Conservation (phyloP, 208 protist species). For the Leishmania guyanensis region DNA sequence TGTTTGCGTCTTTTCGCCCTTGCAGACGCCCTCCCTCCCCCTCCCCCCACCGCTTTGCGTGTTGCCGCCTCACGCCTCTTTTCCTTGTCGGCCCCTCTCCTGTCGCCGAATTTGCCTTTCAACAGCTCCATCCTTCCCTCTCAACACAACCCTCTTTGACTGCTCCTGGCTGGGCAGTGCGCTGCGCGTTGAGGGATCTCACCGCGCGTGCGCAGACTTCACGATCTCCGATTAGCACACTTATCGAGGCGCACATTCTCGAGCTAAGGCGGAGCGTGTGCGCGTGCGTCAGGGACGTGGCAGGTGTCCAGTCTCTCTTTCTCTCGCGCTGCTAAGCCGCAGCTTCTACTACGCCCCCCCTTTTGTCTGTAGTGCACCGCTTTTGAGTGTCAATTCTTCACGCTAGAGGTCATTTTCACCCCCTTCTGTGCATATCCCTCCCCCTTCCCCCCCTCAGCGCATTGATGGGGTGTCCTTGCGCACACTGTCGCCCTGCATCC, state of each 20-base stretch:
- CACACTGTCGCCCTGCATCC: not conserved
- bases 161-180: not conserved
- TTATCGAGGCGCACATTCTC: not conserved
- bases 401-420: not conserved
- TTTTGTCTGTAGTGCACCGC: not conserved
- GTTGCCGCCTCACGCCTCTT: not conserved
- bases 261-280: not conserved
- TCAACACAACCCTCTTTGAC: not conserved
- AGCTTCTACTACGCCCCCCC: no score
- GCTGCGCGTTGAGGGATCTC: not conserved
- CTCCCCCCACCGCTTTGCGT: not conserved
- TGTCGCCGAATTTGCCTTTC: not conserved
- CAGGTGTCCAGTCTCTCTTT: not conserved
- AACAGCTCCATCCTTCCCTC: no score
- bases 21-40: not conserved
- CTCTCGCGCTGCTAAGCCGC: not conserved
- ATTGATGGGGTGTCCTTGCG: not conserved
- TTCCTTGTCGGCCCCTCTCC: not conserved
- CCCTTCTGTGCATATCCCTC: not conserved
- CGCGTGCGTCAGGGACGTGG: not conserved
- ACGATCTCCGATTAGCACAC: not conserved
- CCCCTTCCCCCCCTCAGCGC: not conserved
- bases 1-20: not conserved
- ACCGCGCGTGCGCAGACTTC: not conserved
- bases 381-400: not conserved